phyloP scores from a whole-genome alignment of 768 basidiomycete species.

The Trametes cubensis region DNA sequence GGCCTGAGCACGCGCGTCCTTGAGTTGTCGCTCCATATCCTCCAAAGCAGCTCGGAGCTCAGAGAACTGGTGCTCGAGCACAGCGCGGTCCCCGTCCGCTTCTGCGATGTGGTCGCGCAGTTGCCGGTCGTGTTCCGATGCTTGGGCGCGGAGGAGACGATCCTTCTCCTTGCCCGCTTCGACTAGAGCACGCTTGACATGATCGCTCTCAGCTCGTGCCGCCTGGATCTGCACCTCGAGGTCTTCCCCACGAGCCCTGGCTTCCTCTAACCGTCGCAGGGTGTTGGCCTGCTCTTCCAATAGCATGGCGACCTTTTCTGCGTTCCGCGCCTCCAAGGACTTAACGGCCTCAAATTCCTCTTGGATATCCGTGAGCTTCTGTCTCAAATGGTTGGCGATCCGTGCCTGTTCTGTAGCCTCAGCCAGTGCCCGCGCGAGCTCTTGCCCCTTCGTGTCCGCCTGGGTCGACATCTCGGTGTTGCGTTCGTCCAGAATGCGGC shows the following conservation, averaged over 20 bases:
- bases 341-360: conserved; percentile 71
- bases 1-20: conserved; percentile 59
- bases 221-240: conserved; percentile 74
- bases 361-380: conserved; percentile 63
- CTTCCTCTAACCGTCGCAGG: conserved; percentile 72
- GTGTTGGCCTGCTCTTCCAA: conserved; percentile 78
- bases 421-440: conserved; percentile 58
- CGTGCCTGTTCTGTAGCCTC: conserved; percentile 72
- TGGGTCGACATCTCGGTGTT: conserved; percentile 59
- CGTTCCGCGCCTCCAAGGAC: conserved; percentile 63
- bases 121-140: conserved; percentile 63
- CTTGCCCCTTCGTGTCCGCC: conserved; percentile 55
- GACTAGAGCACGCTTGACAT: conserved; percentile 66
- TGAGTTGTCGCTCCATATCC: conserved; percentile 60
- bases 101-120: conserved; percentile 91
- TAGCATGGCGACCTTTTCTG: conserved; percentile 62
- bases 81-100: conserved; percentile 91
- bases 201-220: conserved; percentile 71
- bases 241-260: conserved; percentile 72
- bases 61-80: conserved; percentile 85
- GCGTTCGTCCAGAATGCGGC: conserved; percentile 65
- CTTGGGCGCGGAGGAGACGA: conserved; percentile 68
- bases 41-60: conserved; percentile 70
- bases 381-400: conserved; percentile 58
- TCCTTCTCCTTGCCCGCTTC: conserved; percentile 81